Base-by-base conservation (phyloP, 2,329 filamentous ascomycete genomes). In the Byssochlamys sp. region DNA sequence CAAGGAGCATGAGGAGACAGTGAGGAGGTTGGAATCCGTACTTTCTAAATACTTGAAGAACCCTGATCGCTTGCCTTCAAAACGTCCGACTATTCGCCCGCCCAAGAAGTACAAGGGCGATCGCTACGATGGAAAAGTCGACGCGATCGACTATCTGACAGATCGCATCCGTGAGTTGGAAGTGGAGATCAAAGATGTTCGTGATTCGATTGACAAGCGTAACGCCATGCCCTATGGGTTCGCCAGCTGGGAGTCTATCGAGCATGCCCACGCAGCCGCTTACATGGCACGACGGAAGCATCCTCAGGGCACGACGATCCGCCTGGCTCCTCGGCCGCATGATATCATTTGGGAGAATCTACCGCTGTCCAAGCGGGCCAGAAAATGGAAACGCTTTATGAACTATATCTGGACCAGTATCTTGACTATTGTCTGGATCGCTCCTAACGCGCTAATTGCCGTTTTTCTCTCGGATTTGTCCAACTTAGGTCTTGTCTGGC, bases 311-410 rank as follows among this genome's bases (percentile, higher is more conserved):
- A 85, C 90, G 0, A 88, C 83, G 0, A 84, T 99, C 57, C 80
- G 77, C 4, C 80, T 97, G 12, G 91, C 94, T 0, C 91, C 94
- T 1, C 84, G 85, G 58, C 92, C 94, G 2, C 90, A 89, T 69
- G 92, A 97, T 70, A 83, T 99, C 55, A 95, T 99, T 62, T 99
- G 94, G 94, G 87, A 90, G 70, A 99, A 99, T 67, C 82, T 99
- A 77, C 81, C 84, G 4, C 77, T 97, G 57, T 83, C 80, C 14
- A 85, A 85, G 45, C 77, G 82, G 28, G 82, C 85, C 0, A 84
- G 91, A 55, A 82, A 81, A 60, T 88, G 87, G 76, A 87, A 87
- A 65, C 81, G 86, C 45, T 81, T 92, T 60, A 80, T 90, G 66
- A 95, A 94, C 74, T 88, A 88, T 59, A 72, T 96, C 57, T 96